A percentile compares a stretch with the other conserved stretches of the same genome.
phyloP scores from a whole-genome alignment of 208 protist species.

The Herpetomonas samuelpessoai region DNA sequence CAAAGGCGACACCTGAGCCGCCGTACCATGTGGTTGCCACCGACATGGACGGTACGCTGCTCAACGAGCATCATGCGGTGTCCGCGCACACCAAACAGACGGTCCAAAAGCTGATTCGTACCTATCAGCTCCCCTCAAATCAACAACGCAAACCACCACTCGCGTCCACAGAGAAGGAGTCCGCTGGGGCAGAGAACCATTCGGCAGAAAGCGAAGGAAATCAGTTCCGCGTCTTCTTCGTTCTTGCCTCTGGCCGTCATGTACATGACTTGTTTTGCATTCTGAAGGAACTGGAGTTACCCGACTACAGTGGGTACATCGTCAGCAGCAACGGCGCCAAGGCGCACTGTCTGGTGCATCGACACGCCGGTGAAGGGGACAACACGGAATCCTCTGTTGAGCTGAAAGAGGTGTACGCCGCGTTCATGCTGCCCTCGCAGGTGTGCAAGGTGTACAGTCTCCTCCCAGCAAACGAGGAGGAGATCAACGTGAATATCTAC shows the following conservation, averaged over 20 bases:
- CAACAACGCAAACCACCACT: too few species aligned
- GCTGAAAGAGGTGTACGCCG: constrained; percentile 10
- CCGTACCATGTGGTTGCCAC: constrained; percentile 52
- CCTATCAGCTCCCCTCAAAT: background rate
- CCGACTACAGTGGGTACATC: constrained; percentile 12
- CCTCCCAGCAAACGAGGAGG: constrained; percentile 12
- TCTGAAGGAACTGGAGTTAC: constrained; percentile 17
- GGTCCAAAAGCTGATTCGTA: constrained; percentile 33
- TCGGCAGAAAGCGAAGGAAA: background rate
- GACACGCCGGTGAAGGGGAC: background rate
- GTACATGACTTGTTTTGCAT: constrained; percentile 12
- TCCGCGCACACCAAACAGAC: constrained; percentile 38
- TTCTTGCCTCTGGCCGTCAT: constrained; percentile 33
- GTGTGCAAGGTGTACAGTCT: constrained; percentile 10
- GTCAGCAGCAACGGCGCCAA: constrained; percentile 25
- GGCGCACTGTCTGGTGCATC: constrained; percentile 10
- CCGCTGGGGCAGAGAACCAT: background rate
- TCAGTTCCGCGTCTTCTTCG: constrained; percentile 33
- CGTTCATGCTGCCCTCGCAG: background rate
- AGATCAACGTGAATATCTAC: constrained; percentile 45
- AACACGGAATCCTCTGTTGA: too few species aligned
- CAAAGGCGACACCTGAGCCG: background rate
- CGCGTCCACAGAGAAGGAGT: background rate
- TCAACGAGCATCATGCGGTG: constrained; percentile 29
- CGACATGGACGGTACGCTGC: constrained; percentile 69